These are phyloP conservation scores for Globisporangium uncinulatum DNA, from an alignment of 352 stramenopile species.

Conservation along the genomic window DNA sequence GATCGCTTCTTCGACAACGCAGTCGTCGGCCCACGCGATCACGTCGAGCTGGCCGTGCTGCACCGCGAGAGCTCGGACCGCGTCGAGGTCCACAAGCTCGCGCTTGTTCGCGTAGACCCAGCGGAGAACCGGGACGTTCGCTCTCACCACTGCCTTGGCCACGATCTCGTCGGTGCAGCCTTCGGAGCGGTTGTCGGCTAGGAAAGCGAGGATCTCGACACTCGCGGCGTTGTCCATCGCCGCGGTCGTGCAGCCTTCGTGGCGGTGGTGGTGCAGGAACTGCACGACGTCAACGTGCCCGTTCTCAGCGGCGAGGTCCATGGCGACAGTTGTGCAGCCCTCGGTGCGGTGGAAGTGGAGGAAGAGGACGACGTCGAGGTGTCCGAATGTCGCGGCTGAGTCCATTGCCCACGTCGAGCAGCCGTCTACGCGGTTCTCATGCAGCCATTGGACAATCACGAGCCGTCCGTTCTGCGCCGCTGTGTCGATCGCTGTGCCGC, in stretches of 20 bases:
- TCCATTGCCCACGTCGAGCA: conserved; percentile 6
- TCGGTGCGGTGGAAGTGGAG: conserved; percentile 6
- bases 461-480: conserved; percentile 2
- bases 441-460: conserved; percentile 2
- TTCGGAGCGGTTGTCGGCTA: conserved; percentile 1
- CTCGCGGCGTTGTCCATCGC: conserved; percentile 5
- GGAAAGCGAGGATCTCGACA: conserved; percentile 4
- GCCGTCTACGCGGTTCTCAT: conserved; percentile 4
- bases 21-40: conserved; percentile 1
- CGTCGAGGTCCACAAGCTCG: conserved; percentile 2
- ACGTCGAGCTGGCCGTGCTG: background rate
- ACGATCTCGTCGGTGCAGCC: conserved; percentile 9
- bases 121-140: background rate
- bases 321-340: conserved; percentile 3
- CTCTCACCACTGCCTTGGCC: background rate
- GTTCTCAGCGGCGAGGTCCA: conserved; percentile 6
- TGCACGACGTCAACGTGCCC: conserved; percentile 4
- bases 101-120: conserved; percentile 5
- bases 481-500: background rate
- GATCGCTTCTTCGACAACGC: background rate
- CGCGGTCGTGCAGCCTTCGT: conserved; percentile 5
- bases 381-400: conserved; percentile 2
- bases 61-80: background rate
- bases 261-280: conserved; percentile 6
- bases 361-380: conserved; percentile 3